Base-by-base conservation (phyloP, 805 yeast genomes). In the Starmerella potacharoeniae region DNA sequence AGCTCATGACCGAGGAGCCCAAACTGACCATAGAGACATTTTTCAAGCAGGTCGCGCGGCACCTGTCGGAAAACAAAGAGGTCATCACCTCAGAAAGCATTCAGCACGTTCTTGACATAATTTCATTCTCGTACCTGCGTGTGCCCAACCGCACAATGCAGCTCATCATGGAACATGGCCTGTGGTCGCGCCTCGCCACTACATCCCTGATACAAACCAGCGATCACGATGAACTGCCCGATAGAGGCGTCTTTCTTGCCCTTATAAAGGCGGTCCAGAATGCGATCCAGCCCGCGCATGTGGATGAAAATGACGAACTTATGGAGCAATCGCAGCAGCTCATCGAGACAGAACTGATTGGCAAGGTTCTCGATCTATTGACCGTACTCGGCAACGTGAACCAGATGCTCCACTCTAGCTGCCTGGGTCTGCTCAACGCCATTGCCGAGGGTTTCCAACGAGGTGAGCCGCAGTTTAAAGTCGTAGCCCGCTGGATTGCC, bases 331-430 rank as follows among this genome's bases (percentile, higher is more conserved):
- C 58, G 7, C 31, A 36, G 31, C 76, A 78, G 58, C 74, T 90
- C 51, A 73, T 84, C 16, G 73, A 79, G 14, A 72, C 80, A 54
- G 75, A 80, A 49, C 65, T 83, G 5, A 72, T 83, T 52, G 73
- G 69, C 4, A 17, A 17, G 8, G 17, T 34, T 10, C 4, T 46
- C 9, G 70, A 73, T 22, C 73, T 82, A 36, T 74, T 86, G 55
- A 64, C 67, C 1, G 71, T 80, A 49, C 72, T 85, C 58, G 68
- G 71, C 28, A 75, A 71, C 13, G 77, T 79, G 9, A 71, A 85
- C 65, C 84, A 82, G 64, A 69, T 89, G 56, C 76, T 84, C 3
- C 84, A 81, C 63, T 88, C 96, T 0, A 77, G 90, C 6, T 77
- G 91, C 59, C 72, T 88, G 47, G 89, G 85, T 65, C 72, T 90